Evolutionary conservation across 1,284 basidiomycete genomes (phyloP), one percentile per base, ranked within the genome.

Genomic region (Microbotryum intermedium): DNA sequence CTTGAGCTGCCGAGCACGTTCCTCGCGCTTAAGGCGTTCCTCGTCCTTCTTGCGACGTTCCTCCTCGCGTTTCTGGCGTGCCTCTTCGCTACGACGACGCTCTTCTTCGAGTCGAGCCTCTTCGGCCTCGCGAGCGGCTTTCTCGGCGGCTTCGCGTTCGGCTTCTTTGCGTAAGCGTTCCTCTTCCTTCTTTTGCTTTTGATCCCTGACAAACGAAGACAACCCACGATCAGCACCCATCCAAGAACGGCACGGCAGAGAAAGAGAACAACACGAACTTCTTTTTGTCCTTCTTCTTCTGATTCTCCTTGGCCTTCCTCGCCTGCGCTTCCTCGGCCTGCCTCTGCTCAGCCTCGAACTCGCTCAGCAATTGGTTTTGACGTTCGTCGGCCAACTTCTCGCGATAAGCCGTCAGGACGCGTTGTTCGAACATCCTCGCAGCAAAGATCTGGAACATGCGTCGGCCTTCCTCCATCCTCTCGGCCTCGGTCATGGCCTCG

Each of bases 391-490:
- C 90, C 47, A 72, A 70, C 70, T 85, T 85, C 77, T 93, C 91
- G 57, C 89, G 84, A 74, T 91, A 94, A 6, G 90, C 88, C 69
- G 90, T 86, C 57, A 97, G 82, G 45, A 97, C 94, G 28, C 94
- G 85, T 76, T 97, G 92, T 78, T 98, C 94, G 74, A 98, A 97
- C 91, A 97, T 95, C 59, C 95, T 85, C 45, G 94, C 94, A n/a
- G 94, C 94, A 74, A 97, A 98, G 76, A 98, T 97, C 69, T 92
- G 92, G 79, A 98, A 98, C 94, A 98, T 98, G 57, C 90, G 84
- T 75, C 93, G 90, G 70, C 94, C 94, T 77, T 98, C 94, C 76
- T 97, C 92, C 85, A 93, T 90, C 76, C 94, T 91, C 78, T 97
- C 89, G 53, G 78, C 77, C 61, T 81, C 79, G 30, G 80, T 79